A percentile compares a stretch with the other conserved stretches of the same genome.
Conservation (phyloP, 805 yeast species). For the Ogataea allantospora region DNA sequence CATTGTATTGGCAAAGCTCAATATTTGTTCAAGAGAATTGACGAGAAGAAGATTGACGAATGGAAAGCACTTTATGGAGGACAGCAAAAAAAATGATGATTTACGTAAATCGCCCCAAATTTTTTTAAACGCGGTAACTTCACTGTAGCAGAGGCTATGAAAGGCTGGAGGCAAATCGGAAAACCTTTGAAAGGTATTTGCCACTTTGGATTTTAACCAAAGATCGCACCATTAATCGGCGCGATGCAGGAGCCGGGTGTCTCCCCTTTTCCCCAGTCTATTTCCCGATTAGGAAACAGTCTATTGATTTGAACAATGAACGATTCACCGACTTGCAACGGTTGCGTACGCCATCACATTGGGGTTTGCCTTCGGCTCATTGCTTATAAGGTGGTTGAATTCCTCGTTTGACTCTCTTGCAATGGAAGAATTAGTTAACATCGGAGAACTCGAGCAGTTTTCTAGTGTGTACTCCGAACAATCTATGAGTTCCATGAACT, state of each 20-base stretch:
- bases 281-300: constrained; percentile 10
- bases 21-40: constrained; percentile 89
- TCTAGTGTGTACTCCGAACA: background rate
- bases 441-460: constrained; percentile 7
- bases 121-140: constrained; percentile 4
- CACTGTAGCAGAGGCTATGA: background rate
- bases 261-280: constrained; percentile 4
- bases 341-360: too few species aligned
- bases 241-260: background rate
- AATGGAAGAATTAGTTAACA: constrained; percentile 9
- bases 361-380: constrained; percentile 3
- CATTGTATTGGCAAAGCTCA: constrained; percentile 90
- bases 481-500: constrained; percentile 2
- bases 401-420: background rate
- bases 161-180: constrained; percentile 5
- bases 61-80: constrained; percentile 92
- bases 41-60: constrained; percentile 78
- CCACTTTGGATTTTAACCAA: too few species aligned
- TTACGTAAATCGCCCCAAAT: constrained; percentile 1
- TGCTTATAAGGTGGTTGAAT: background rate
- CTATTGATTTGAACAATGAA: background rate
- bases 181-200: constrained; percentile 2
- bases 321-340: too few species aligned
- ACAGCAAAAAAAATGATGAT: constrained; percentile 39
- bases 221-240: too few species aligned